Evolutionary conservation across 306 rosid species (phyloP).

Genomic region (Dryas alaskensis): DNA sequence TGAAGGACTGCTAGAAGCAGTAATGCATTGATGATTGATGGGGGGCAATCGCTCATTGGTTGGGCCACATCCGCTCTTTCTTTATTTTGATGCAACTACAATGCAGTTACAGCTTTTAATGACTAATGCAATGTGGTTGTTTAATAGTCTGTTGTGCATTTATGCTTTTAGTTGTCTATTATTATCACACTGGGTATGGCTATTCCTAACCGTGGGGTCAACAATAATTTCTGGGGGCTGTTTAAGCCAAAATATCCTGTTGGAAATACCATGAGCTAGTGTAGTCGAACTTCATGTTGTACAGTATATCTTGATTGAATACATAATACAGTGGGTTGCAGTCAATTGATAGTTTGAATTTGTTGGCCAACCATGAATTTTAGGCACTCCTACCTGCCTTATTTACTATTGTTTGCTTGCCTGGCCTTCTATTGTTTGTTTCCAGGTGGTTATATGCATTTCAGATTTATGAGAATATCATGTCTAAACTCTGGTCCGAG

Average conservation of each 20-base stretch:
- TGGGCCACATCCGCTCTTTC: slow-evolving; percentile 10
- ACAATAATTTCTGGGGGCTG: slow-evolving; percentile 6
- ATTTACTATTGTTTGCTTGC: slow-evolving; percentile 5
- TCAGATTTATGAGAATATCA: slow-evolving; percentile 12
- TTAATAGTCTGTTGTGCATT: slow-evolving; percentile 15
- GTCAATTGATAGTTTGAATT: slow-evolving; percentile 37
- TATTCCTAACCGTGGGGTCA: slow-evolving; percentile 19
- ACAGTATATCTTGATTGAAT: slow-evolving; percentile 14
- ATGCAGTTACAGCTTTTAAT: slow-evolving; percentile 7
- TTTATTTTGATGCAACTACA: slow-evolving; percentile 27
- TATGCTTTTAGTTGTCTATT: slow-evolving; percentile 24
- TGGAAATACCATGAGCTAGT: neutral
- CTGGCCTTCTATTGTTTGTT: neutral
- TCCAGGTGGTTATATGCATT: neutral
- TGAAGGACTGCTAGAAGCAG: slow-evolving; percentile 1
- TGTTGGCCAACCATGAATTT: slow-evolving; percentile 52
- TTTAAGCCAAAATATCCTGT: neutral
- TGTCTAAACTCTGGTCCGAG: slow-evolving; percentile 6
- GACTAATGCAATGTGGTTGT: slow-evolving; percentile 20
- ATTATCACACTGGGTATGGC: slow-evolving; percentile 21
- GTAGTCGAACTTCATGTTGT: neutral
- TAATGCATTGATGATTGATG: neutral
- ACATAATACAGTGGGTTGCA: slow-evolving; percentile 25
- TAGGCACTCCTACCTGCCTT: slow-evolving; percentile 35
- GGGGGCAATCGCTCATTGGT: neutral